Conservation (phyloP, 805 yeast genomes). For the Yarrowia sp. region DNA sequence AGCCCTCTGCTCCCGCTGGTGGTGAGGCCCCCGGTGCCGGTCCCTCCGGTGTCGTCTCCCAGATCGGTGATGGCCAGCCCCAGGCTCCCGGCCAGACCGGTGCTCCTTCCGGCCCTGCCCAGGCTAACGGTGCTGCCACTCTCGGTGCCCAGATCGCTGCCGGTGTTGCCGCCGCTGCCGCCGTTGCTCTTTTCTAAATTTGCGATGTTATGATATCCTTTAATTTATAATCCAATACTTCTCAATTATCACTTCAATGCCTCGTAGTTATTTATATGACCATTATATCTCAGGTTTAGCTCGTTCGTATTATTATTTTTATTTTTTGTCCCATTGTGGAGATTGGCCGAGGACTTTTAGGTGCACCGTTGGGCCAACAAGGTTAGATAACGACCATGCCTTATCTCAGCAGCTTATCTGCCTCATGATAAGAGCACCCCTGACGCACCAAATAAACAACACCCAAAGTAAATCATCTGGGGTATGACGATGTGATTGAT, state of each 20-base stretch:
- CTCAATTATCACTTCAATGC: background rate
- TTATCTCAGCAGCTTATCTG: background rate
- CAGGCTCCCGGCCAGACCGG: conserved; percentile 17
- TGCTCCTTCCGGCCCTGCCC: conserved; percentile 16
- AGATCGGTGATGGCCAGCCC: conserved; percentile 12
- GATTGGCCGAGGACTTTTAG: background rate
- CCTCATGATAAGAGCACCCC: background rate
- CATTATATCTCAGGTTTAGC: too few species aligned
- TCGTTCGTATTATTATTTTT: too few species aligned
- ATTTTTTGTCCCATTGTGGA: background rate
- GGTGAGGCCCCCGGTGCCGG: background rate
- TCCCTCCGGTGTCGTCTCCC: background rate
- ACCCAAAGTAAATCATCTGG: too few species aligned
- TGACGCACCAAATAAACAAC: too few species aligned
- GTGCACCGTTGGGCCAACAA: background rate
- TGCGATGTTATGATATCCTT: background rate
- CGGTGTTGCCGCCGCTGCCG: conserved; percentile 22
- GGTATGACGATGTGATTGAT: too few species aligned
- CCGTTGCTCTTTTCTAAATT: conserved; percentile 13
- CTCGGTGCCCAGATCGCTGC: conserved; percentile 10
- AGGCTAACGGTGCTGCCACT: conserved; percentile 25
- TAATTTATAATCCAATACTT: background rate
- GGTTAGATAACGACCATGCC: background rate
- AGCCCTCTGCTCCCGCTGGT: background rate
- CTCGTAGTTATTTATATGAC: background rate